phyloP scores from a whole-genome alignment of 805 yeast genomes.

The Candida vartiovaarae region DNA sequence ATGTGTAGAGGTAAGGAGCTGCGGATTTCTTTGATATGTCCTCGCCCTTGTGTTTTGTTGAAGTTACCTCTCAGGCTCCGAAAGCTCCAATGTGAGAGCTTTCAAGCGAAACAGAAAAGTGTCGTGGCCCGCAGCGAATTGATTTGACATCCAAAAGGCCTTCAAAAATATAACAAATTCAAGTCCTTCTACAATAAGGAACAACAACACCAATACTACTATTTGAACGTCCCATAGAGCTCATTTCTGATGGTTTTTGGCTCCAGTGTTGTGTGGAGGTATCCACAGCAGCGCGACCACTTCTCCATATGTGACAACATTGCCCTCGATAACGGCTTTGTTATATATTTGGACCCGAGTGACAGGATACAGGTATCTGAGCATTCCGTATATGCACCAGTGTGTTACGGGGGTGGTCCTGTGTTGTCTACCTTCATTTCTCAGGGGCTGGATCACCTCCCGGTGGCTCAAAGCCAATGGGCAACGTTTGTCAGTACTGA shows the following conservation, averaged over 20 bases:
- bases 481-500: constrained; percentile 28
- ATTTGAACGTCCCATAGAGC: too few relatives aligned
- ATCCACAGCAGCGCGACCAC: constrained; percentile 17
- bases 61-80: too few relatives aligned
- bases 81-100: too few relatives aligned
- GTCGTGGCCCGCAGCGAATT: too few relatives aligned
- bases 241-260: constrained; percentile 18
- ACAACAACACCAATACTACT: too few relatives aligned
- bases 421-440: constrained; percentile 28
- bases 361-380: constrained; percentile 12
- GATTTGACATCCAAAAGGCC: too few relatives aligned
- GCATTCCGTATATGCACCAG: constrained; percentile 23
- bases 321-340: constrained; percentile 27
- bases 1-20: too few relatives aligned
- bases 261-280: constrained; percentile 28
- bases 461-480: constrained; percentile 46
- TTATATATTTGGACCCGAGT: constrained; percentile 19
- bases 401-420: constrained; percentile 29
- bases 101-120: too few relatives aligned
- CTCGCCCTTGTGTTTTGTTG: too few relatives aligned
- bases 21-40: too few relatives aligned
- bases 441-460: constrained; percentile 28
- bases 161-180: too few relatives aligned
- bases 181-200: too few relatives aligned
- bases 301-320: constrained; percentile 28